Percentiles rank a stretch among this genome's conserved stretches.
phyloP scores from a whole-genome alignment of 2,329 filamentous ascomycete genomes.

The Cadophora gregata region DNA sequence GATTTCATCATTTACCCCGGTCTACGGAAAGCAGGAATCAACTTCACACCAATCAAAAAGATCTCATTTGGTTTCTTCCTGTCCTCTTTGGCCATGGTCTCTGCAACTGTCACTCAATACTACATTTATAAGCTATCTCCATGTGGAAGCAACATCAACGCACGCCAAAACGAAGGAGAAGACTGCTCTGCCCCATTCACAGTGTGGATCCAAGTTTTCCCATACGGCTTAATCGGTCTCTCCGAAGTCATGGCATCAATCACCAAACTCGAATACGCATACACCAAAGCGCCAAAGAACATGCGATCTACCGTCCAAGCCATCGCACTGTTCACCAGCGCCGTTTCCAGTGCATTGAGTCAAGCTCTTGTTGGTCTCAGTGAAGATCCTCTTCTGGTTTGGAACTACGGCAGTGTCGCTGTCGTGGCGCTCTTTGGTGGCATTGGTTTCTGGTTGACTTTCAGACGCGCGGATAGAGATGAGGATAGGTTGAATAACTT shows the following conservation, averaged over 20 bases:
- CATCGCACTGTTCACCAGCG: constrained; percentile 62
- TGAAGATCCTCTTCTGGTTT: constrained; percentile 50
- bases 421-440: constrained; percentile 39
- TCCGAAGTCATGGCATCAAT: constrained; percentile 69
- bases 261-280: constrained; percentile 74
- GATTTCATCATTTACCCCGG: constrained; percentile 61
- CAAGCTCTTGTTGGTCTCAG: constrained; percentile 45
- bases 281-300: constrained; percentile 72
- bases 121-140: constrained; percentile 62
- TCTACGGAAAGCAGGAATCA: constrained; percentile 56
- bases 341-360: constrained; percentile 57
- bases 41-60: constrained; percentile 61
- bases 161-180: constrained; percentile 46
- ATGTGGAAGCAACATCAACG: constrained; percentile 55
- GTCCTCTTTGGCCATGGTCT: constrained; percentile 58
- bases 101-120: constrained; percentile 61
- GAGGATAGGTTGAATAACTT: constrained; percentile 43
- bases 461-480: constrained; percentile 41
- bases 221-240: constrained; percentile 59
- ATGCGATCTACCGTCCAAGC: constrained; percentile 70
- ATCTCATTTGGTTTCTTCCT: constrained; percentile 63
- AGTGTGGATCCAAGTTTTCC: constrained; percentile 58
- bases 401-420: constrained; percentile 43
- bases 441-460: constrained; percentile 41
- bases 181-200: constrained; percentile 49